Evolutionary conservation across 495 filamentous ascomycete genomes (phyloP).

Genomic region (Bacidia rubella): DNA sequence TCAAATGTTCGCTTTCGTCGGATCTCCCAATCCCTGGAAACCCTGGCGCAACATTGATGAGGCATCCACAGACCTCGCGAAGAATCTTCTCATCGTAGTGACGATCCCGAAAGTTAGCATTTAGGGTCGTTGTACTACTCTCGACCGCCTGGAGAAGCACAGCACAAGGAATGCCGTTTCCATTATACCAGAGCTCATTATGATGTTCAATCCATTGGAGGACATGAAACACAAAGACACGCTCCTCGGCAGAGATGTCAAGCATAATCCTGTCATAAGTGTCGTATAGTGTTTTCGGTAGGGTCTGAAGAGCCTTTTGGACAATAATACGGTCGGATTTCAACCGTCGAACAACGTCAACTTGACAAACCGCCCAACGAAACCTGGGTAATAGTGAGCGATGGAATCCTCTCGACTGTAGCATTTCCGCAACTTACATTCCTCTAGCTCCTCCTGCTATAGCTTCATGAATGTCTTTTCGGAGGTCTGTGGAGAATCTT

Average conservation of each 20-base stretch:
- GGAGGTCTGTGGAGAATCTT: constrained; percentile 15
- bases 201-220: constrained; percentile 10
- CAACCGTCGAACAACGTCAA: constrained; percentile 25
- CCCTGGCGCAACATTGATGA: constrained; percentile 6
- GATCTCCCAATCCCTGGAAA: neutral
- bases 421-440: constrained; percentile 23
- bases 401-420: neutral
- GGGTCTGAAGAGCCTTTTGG: constrained; percentile 17
- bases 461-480: constrained; percentile 18
- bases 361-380: constrained; percentile 32
- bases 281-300: constrained; percentile 28
- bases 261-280: constrained; percentile 29
- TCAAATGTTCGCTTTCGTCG: neutral
- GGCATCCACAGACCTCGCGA: constrained; percentile 21
- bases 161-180: neutral
- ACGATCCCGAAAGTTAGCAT: constrained; percentile 13
- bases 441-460: constrained; percentile 25
- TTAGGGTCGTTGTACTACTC: constrained; percentile 13
- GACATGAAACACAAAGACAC: constrained; percentile 14
- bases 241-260: constrained; percentile 18
- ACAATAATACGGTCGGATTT: constrained; percentile 12
- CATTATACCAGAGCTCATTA: neutral
- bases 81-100: constrained; percentile 12
- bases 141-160: constrained; percentile 14
- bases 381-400: constrained; percentile 21